These are phyloP conservation scores for Escallonia herrerae DNA, from an alignment of 129 eudicot genomes.

Conservation along the genomic window DNA sequence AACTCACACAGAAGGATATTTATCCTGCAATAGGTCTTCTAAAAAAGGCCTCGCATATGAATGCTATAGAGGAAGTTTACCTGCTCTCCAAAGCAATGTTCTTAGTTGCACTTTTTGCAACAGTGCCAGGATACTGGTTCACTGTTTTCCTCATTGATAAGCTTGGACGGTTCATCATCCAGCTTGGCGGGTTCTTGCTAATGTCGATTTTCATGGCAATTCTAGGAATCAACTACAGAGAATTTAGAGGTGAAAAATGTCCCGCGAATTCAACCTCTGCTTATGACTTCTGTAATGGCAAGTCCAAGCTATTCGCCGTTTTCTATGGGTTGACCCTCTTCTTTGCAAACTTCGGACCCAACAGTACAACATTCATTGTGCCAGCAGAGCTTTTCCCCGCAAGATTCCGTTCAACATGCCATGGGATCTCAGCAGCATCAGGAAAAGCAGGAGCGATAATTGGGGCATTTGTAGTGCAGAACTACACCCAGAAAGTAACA, in stretches of 20 bases:
- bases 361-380: constrained; percentile 33
- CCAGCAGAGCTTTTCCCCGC: constrained; percentile 44
- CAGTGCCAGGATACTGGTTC: constrained; percentile 32
- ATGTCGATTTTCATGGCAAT: constrained; percentile 23
- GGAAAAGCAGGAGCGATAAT: constrained; percentile 35
- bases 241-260: neutral
- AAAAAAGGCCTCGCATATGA: neutral
- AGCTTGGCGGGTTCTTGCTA: constrained; percentile 16
- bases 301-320: constrained; percentile 12
- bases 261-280: neutral
- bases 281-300: neutral
- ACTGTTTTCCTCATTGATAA: constrained; percentile 25
- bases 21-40: constrained; percentile 14
- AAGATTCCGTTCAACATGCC: constrained; percentile 35
- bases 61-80: constrained; percentile 22
- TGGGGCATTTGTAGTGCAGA: constrained; percentile 23
- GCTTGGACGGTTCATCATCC: constrained; percentile 23
- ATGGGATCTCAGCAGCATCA: constrained; percentile 33
- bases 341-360: constrained; percentile 41
- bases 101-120: constrained; percentile 18
- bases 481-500: constrained; percentile 9
- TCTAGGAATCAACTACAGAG: constrained; percentile 11
- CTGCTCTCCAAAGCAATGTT: constrained; percentile 18
- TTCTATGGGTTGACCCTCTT: constrained; percentile 35
- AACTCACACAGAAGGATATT: constrained; percentile 16